Percentiles rank a stretch among this genome's conserved stretches.
Evolutionary conservation across 2,329 filamentous ascomycete genomes (phyloP).

Genomic region (Calonectria honghensis): DNA sequence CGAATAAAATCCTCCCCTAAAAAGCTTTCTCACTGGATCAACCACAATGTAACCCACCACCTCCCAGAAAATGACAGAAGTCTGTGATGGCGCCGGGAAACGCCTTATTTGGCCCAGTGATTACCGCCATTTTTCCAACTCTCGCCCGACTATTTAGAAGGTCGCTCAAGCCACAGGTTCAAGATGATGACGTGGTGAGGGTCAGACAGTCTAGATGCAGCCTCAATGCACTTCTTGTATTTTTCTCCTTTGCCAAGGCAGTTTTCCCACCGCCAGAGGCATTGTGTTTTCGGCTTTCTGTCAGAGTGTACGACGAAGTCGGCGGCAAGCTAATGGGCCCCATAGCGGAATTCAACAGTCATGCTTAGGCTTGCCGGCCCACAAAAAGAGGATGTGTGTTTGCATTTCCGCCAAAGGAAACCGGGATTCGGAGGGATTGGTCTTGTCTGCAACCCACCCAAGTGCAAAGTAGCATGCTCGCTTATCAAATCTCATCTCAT

Average conservation of each 20-base stretch:
- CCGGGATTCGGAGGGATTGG: slow-evolving; percentile 19
- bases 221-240: not conserved
- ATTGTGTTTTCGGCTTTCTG: not conserved
- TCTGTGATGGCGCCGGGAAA: not conserved
- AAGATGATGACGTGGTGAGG: not conserved
- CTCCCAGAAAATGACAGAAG: not conserved
- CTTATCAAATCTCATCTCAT: slow-evolving; percentile 35
- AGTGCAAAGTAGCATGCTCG: not conserved
- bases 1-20: not conserved
- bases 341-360: slow-evolving; percentile 16
- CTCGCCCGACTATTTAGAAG: not conserved
- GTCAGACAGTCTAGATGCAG: not conserved
- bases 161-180: not conserved
- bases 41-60: not conserved
- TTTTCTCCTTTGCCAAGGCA: not conserved
- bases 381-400: not conserved
- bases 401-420: not conserved
- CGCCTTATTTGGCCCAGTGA: not conserved
- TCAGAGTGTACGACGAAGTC: not conserved
- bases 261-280: not conserved
- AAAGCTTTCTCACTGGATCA: not conserved
- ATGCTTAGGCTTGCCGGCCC: not conserved
- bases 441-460: not conserved
- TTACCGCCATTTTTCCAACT: not conserved
- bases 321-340: not conserved